Evolutionary conservation across 345 rosid genomes (phyloP).

Genomic region (Citrus cavaleriei): DNA sequence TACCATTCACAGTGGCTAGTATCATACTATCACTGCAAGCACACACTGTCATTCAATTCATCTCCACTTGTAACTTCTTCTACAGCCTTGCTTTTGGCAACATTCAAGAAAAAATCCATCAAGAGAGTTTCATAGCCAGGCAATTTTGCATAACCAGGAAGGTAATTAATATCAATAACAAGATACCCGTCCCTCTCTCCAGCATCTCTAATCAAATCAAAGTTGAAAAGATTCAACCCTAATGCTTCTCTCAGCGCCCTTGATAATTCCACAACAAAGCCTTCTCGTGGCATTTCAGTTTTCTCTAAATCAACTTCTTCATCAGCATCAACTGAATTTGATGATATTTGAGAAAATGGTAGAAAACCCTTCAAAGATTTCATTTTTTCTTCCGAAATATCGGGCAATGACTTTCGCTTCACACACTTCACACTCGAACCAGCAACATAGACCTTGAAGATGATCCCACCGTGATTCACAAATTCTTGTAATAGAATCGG

Average conservation of each 20-base stretch:
- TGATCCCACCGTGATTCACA: conserved; percentile 63
- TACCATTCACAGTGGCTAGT: too few relatives aligned
- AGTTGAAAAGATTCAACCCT: conserved; percentile 53
- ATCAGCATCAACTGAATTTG: conserved; percentile 40
- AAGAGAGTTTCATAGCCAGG: conserved; percentile 50
- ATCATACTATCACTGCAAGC: too few relatives aligned
- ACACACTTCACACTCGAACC: conserved; percentile 57
- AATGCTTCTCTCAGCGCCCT: conserved; percentile 45
- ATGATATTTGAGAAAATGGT: conserved; percentile 47
- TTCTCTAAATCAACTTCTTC: conserved; percentile 34
- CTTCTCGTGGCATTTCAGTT: conserved; percentile 44
- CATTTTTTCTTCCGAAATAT: conserved; percentile 48
- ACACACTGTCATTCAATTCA: too few relatives aligned
- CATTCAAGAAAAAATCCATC: conserved; percentile 43
- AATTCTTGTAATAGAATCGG: conserved; percentile 67
- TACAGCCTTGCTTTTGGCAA: not conserved
- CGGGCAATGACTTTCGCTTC: conserved; percentile 55
- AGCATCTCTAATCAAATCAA: conserved; percentile 56
- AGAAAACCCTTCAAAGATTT: conserved; percentile 35
- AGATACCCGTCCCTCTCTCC: conserved; percentile 42
- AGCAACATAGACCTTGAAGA: conserved; percentile 57
- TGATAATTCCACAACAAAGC: conserved; percentile 39
- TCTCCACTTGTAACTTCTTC: too few relatives aligned
- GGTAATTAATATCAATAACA: conserved; percentile 65
- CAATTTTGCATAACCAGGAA: conserved; percentile 67